Evolutionary conservation across 257 asterid genomes (phyloP), one percentile per base, ranked within the genome.

Genomic region (Salvia hispanica): DNA sequence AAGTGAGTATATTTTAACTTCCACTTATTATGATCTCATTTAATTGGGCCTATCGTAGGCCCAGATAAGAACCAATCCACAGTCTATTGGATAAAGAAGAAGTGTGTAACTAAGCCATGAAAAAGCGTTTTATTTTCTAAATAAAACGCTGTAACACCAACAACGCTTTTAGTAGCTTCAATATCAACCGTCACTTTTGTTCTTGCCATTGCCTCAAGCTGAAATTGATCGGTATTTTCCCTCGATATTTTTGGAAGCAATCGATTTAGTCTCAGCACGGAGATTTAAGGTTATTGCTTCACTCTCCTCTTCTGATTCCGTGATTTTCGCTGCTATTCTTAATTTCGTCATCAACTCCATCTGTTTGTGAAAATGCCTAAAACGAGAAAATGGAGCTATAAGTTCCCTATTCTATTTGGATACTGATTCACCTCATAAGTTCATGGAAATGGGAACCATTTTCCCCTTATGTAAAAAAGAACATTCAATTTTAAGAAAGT

Each of bases 351-450:
- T 31, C 11, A 6, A 62, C 46, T 33, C 44, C 52, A 62, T 45
- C 66, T 71, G 80, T 31, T 76, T 62, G 86, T 69, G 36, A 72
- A 81, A 78, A 75, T 72, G 47, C 40, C 81, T 43, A 40, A 72
- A 51, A 18, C 69, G 72, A 61, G 15, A 21, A 37, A 18, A 25
- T 34, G 10, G 5, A 4, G 45, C 52, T 56, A 40, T 4, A 7
- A 18, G 56, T 13, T 52, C 50, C 21, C 57, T 21, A 45, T 15
- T 10, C 21, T 11, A 15, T 46, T 44, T 14, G 45, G 12, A 18
- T 18, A 18, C 21, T 18, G 21, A 18, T 18, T 18, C 21, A 18
- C 21, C 21, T 18, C 21, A 0, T 18, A 18, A 18, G 21, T 18
- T 18, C 21, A 18, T 18, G 1, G 21, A 18, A 18, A 18, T 18